Evolutionary conservation across 106 monocot species (phyloP), one percentile per base, ranked within the genome.

Genomic region (Phalaenopsis aphrodite): DNA sequence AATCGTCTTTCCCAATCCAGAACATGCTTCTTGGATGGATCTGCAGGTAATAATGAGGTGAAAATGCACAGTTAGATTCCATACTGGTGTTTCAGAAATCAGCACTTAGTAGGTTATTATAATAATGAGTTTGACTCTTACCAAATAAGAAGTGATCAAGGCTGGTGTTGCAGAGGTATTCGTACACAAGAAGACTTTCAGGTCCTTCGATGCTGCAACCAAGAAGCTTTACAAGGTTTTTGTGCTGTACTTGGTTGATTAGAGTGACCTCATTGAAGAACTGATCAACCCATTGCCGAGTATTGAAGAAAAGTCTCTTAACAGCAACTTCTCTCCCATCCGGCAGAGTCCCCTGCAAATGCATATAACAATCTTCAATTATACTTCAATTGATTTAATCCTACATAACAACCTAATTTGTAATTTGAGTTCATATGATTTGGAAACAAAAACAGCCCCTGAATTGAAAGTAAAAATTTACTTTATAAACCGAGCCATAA

Each of bases 321-420:
- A 90, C 88, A 1, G 93, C 93, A 15, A 93, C 74, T 78, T 88
- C 93, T 55, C 85, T 83, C n/a, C 93, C 93, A 85, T 93, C 93
- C 17, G 77, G 75, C 52, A 93, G 48, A 82, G 84, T 75, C 37
- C 90, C 93, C 93, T 93, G 38, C 45, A 77, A 78, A 17, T 71
- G 41, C 15, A 55, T 69, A 79, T 66, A 72, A 75, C 52, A 37
- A 68, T 68, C 39, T 69, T 39, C 1, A 69, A 69, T 14, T 15
- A 45, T 4, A 45, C 43, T 45, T 45, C 30, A 0, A 67, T 67
- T 72, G 52, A 52, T 52, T 52, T 1, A 52, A 52, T 52, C 52
- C 52, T 52, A 10, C 0, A 52, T 12, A 52, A 12, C 2, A 2
- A 52, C 52, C 52, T 52, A 52, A 52, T 52, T 12, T 52, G 52